phyloP scores from a whole-genome alignment of 495 filamentous ascomycete genomes.

The Bathelium albidoporum region DNA sequence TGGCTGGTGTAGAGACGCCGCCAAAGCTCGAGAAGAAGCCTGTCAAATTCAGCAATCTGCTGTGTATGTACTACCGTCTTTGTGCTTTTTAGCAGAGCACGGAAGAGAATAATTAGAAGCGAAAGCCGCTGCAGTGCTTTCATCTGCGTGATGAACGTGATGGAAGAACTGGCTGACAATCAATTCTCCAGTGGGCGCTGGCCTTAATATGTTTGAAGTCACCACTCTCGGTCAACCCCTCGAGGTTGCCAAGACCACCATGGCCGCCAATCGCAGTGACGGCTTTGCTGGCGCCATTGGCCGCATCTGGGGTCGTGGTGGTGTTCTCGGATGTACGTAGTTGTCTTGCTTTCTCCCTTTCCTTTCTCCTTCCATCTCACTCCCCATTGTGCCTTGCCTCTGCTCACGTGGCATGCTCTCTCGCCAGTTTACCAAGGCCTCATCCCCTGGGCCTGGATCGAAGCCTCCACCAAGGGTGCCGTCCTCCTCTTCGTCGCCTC shows the following conservation, averaged over 20 bases:
- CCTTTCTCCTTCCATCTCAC: not conserved
- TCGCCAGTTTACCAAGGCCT: constrained; percentile 94
- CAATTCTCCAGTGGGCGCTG: constrained; percentile 62
- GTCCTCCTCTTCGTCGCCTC: constrained; percentile 98
- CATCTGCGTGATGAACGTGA: too few relatives aligned
- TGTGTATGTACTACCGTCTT: constrained; percentile 43
- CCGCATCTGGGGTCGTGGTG: constrained; percentile 89
- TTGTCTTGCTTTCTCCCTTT: not conserved
- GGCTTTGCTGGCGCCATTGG: constrained; percentile 70
- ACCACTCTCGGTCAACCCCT: constrained; percentile 87
- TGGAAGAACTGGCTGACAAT: too few relatives aligned
- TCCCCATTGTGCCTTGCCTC: constrained; percentile 5
- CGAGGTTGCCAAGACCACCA: constrained; percentile 98
- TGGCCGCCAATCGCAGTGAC: constrained; percentile 91
- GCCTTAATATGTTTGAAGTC: constrained; percentile 96
- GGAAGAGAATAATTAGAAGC: too few relatives aligned
- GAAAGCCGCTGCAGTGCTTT: too few relatives aligned
- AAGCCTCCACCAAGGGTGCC: constrained; percentile 98
- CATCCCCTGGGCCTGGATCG: constrained; percentile 99
- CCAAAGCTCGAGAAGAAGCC: constrained; percentile 92
- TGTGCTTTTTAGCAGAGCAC: too few relatives aligned
- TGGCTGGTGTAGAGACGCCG: constrained; percentile 35
- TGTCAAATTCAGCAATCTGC: constrained; percentile 97
- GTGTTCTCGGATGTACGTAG: constrained; percentile 85
- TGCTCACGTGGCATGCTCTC: constrained; percentile 17